Evolutionary conservation across 208 protist species (phyloP).

Genomic region (Trypanosoma lewisi): DNA sequence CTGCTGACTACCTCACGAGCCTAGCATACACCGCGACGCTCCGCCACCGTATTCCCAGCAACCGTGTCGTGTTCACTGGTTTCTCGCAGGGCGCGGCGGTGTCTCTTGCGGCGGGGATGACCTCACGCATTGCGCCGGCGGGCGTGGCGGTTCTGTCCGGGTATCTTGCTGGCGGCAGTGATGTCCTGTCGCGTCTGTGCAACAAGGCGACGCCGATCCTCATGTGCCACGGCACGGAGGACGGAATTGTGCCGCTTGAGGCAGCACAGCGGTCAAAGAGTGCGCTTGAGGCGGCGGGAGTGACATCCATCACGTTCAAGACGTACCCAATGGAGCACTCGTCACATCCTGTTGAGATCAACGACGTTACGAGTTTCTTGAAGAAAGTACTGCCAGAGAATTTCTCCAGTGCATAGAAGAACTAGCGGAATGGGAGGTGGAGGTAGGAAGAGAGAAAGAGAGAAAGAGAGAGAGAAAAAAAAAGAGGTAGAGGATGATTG

Average conservation of each 20-base stretch:
- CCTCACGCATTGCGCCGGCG: constrained; percentile 51
- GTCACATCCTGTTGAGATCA: constrained; percentile 60
- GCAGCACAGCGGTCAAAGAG: constrained; percentile 46
- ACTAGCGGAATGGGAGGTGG: constrained; percentile 3
- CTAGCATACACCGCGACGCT: constrained; percentile 49
- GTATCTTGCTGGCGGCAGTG: constrained; percentile 58
- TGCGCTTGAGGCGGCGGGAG: constrained; percentile 39
- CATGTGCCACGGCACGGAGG: constrained; percentile 78
- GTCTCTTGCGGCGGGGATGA: constrained; percentile 68
- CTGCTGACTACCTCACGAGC: constrained; percentile 68
- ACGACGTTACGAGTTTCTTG: constrained; percentile 65
- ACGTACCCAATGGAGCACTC: constrained; percentile 87
- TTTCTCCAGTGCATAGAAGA: constrained; percentile 4
- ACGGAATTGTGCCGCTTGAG: constrained; percentile 70
- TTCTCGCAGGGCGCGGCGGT: constrained; percentile 92
- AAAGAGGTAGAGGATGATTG: too few species aligned
- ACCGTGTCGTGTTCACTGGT: constrained; percentile 87
- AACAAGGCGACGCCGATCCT: constrained; percentile 43
- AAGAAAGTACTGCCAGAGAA: constrained; percentile 39
- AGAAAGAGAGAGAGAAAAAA: constrained; percentile 5
- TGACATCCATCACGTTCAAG: constrained; percentile 43
- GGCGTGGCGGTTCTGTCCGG: constrained; percentile 76
- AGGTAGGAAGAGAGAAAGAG: constrained; percentile 3
- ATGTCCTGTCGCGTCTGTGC: constrained; percentile 43
- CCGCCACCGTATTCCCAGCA: constrained; percentile 54